Conservation (phyloP, 345 rosid genomes). For the Lepidium aucheri region DNA sequence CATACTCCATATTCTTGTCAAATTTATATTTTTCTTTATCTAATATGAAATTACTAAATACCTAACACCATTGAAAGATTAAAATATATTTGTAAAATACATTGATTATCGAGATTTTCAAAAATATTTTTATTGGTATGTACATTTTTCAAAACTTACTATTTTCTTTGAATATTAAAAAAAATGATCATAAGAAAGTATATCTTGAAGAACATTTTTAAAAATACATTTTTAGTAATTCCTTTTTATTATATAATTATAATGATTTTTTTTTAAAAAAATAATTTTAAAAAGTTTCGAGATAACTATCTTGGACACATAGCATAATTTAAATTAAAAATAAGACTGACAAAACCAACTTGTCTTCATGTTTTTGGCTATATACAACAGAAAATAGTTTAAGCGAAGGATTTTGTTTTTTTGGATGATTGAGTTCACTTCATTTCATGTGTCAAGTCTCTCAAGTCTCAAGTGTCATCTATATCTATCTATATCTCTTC, state of each 20-base stretch:
- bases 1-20: background rate
- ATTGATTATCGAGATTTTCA: too few relatives aligned
- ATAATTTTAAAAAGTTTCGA: background rate
- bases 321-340: background rate
- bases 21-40: background rate
- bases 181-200: too few relatives aligned
- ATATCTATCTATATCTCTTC: constrained; percentile 27
- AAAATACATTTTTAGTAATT: too few relatives aligned
- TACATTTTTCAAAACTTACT: too few relatives aligned
- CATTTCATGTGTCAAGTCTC: constrained; percentile 14
- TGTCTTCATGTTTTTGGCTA: constrained; percentile 27
- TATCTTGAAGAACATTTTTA: too few relatives aligned
- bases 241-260: too few relatives aligned
- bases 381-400: constrained; percentile 19
- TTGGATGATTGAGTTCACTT: constrained; percentile 19
- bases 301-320: background rate
- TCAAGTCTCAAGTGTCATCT: constrained; percentile 20
- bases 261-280: background rate
- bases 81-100: too few relatives aligned
- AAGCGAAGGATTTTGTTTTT: constrained; percentile 2
- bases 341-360: constrained; percentile 25
- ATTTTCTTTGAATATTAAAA: too few relatives aligned
- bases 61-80: background rate
- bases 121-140: too few relatives aligned
- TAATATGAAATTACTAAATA: too few relatives aligned